Conservation (phyloP, 225 moss, liverwort and hornwort species). For the Polytrichum commune region DNA sequence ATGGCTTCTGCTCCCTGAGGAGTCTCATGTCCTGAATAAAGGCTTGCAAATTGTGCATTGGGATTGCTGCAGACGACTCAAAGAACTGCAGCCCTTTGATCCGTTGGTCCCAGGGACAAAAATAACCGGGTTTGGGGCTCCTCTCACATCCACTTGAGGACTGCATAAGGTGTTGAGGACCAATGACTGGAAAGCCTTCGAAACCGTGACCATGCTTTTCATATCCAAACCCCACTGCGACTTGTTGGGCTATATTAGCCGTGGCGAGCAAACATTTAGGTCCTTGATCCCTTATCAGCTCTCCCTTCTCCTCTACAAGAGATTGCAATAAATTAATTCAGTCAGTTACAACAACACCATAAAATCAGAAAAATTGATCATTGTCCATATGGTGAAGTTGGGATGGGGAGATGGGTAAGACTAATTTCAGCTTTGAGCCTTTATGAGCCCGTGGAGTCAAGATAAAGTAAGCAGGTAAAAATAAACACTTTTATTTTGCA, state of each 20-base stretch:
- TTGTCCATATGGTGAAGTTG: too few species aligned
- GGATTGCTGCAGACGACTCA: slow-evolving; percentile 27
- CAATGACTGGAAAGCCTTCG: slow-evolving; percentile 34
- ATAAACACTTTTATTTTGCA: too few species aligned
- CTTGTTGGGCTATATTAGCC: slow-evolving; percentile 2
- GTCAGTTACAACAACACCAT: too few species aligned
- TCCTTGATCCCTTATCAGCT: slow-evolving; percentile 6
- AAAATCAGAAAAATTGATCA: too few species aligned
- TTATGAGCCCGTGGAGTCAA: too few species aligned
- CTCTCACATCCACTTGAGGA: slow-evolving; percentile 30
- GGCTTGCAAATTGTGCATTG: slow-evolving; percentile 16
- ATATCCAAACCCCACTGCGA: slow-evolving; percentile 20
- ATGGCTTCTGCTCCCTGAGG: slow-evolving; percentile 11
- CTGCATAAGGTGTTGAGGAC: slow-evolving; percentile 27
- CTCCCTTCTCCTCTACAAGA: slow-evolving; percentile 25
- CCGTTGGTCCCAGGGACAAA: slow-evolving; percentile 47
- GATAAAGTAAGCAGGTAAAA: too few species aligned
- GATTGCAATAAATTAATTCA: background rate
- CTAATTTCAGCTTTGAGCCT: too few species aligned
- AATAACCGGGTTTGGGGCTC: slow-evolving; percentile 10
- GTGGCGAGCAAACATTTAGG: slow-evolving; percentile 16
- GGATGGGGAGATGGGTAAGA: too few species aligned
- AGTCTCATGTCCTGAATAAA: slow-evolving; percentile 48
- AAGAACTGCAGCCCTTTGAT: slow-evolving; percentile 23
- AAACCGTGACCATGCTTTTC: background rate